Evolutionary conservation across 1,139 yeast genomes (phyloP).

Genomic region (Protomyces pachydermus): DNA sequence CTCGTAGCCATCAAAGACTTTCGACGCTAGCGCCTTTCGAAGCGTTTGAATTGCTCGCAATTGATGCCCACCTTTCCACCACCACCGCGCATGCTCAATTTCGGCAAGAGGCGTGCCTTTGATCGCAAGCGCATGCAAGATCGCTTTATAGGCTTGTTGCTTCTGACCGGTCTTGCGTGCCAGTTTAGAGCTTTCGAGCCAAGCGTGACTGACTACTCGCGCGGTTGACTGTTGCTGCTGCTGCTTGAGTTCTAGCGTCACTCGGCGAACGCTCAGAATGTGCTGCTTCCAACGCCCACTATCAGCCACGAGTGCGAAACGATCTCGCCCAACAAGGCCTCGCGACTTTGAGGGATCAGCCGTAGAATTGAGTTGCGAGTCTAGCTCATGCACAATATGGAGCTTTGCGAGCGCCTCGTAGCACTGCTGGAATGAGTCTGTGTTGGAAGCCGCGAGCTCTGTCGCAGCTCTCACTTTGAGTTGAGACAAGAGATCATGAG

Average conservation of each 20-base stretch:
- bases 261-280: conserved; percentile 54
- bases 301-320: conserved; percentile 17
- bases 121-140: conserved; percentile 58
- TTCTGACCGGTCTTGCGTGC: conserved; percentile 66
- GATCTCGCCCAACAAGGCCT: conserved; percentile 29
- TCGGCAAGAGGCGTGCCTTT: conserved; percentile 49
- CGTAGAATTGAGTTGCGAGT: neutral
- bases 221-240: conserved; percentile 36
- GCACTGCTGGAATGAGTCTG: conserved; percentile 60
- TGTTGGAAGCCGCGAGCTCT: conserved; percentile 55
- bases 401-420: conserved; percentile 55
- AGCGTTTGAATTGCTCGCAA: conserved; percentile 75
- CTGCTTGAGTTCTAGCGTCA: conserved; percentile 49
- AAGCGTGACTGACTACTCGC: conserved; percentile 47
- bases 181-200: conserved; percentile 58
- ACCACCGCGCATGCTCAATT: conserved; percentile 72
- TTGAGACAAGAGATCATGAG: conserved; percentile 45
- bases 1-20: conserved; percentile 29
- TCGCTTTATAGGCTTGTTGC: conserved; percentile 68
- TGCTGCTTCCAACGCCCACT: conserved; percentile 48
- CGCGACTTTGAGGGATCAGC: neutral
- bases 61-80: conserved; percentile 89
- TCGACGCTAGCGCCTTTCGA: conserved; percentile 43
- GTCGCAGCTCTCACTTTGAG: conserved; percentile 57
- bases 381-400: conserved; percentile 69